Percentiles rank a stretch among this genome's conserved stretches.
Evolutionary conservation across 2,329 filamentous ascomycete species (phyloP).

Genomic region (Graphilbum ipis-grandicollis): DNA sequence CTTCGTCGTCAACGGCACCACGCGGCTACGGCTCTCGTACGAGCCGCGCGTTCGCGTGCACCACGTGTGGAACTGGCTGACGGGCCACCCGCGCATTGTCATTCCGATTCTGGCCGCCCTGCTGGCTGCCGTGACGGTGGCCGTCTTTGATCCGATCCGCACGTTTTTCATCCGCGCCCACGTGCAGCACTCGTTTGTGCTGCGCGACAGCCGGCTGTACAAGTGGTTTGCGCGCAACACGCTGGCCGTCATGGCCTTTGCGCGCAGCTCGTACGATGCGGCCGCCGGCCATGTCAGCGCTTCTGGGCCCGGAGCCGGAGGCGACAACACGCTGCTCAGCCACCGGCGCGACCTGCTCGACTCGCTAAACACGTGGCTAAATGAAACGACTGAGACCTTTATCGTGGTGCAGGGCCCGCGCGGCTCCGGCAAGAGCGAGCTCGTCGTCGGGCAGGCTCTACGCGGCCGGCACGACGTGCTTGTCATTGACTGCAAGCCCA

Average conservation of each 20-base stretch:
- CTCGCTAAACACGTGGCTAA: constrained; percentile 68
- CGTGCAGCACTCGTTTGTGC: constrained; percentile 58
- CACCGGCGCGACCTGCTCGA: constrained; percentile 70
- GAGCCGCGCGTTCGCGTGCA: constrained; percentile 61
- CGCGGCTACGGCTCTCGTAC: constrained; percentile 60
- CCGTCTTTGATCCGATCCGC: constrained; percentile 84
- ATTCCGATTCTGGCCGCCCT: constrained; percentile 70
- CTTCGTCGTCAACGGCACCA: constrained; percentile 47
- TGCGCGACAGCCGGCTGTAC: constrained; percentile 57
- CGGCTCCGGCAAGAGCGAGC: constrained; percentile 77
- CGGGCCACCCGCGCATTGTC: constrained; percentile 72
- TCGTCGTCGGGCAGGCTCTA: constrained; percentile 72
- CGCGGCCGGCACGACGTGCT: constrained; percentile 61
- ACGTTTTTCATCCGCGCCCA: constrained; percentile 85
- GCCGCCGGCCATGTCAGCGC: constrained; percentile 40
- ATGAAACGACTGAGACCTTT: constrained; percentile 80
- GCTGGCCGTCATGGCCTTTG: constrained; percentile 44
- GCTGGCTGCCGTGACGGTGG: constrained; percentile 65
- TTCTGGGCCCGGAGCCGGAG: constrained; percentile 28
- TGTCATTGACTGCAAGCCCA: constrained; percentile 80
- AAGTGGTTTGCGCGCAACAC: constrained; percentile 68
- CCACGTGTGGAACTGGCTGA: constrained; percentile 75
- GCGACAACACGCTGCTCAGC: constrained; percentile 61
- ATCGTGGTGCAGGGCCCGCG: constrained; percentile 85
- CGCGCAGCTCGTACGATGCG: constrained; percentile 20